phyloP scores from a whole-genome alignment of 2,329 filamentous ascomycete genomes.

The Sphaerulina musiva region DNA sequence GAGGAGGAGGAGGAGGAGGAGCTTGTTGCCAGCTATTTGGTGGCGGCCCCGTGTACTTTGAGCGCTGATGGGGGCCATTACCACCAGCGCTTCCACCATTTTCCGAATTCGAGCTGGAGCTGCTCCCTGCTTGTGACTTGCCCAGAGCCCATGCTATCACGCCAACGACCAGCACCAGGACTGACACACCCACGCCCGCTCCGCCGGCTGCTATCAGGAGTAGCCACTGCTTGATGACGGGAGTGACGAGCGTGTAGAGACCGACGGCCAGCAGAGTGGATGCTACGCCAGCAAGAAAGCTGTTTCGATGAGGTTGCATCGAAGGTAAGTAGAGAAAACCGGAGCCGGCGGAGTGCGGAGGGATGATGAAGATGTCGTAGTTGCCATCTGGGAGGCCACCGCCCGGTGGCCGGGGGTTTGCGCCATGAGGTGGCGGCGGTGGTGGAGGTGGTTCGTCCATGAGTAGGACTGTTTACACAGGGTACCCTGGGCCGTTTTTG shows the following conservation, averaged over 20 bases:
- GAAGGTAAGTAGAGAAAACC: constrained; percentile 95
- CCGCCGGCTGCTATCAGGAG: constrained; percentile 59
- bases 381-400: constrained; percentile 73
- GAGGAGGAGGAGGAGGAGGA: constrained; percentile 2
- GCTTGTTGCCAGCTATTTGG: constrained; percentile 21
- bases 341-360: constrained; percentile 78
- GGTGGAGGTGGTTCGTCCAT: constrained; percentile 56
- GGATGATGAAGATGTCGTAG: constrained; percentile 96
- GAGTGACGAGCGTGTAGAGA: constrained; percentile 66
- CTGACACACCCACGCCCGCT: constrained; percentile 64
- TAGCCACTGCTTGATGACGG: constrained; percentile 68
- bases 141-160: constrained; percentile 73
- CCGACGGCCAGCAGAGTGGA: constrained; percentile 66
- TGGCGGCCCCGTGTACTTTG: constrained; percentile 22
- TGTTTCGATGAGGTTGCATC: constrained; percentile 75
- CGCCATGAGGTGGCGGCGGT: constrained; percentile 79
- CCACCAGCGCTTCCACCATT: constrained; percentile 32
- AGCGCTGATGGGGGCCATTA: constrained; percentile 26
- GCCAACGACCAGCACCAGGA: constrained; percentile 67
- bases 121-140: constrained; percentile 52
- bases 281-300: constrained; percentile 80
- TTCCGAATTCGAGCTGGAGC: constrained; percentile 23
- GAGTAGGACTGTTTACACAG: not conserved
- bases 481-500: constrained; percentile 8
- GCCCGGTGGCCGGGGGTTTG: constrained; percentile 61